A percentile compares a stretch with the other conserved stretches of the same genome.
Evolutionary conservation across 2,329 filamentous ascomycete genomes (phyloP).

Genomic region (Nigrospora sphaerica): DNA sequence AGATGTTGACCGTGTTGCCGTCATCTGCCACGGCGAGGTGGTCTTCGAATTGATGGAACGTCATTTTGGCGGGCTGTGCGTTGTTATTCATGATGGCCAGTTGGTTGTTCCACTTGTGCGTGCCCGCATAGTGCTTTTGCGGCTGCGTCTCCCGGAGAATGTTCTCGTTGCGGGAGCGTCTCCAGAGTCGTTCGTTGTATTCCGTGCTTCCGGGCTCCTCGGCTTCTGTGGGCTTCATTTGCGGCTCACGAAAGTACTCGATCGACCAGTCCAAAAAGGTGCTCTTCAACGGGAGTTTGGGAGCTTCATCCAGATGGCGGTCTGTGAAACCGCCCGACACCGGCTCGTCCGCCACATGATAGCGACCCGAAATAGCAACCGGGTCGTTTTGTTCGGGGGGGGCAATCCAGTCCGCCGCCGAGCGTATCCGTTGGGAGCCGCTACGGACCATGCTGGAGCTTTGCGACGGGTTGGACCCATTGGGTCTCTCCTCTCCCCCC

Average conservation of each 20-base stretch:
- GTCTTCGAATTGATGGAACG: constrained; percentile 96
- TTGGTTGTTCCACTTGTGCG: constrained; percentile 75
- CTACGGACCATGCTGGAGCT: constrained; percentile 27
- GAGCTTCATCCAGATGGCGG: constrained; percentile 50
- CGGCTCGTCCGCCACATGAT: constrained; percentile 71
- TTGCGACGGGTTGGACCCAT: constrained; percentile 16
- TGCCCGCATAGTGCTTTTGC: constrained; percentile 80
- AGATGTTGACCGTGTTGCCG: constrained; percentile 81
- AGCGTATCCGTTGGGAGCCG: constrained; percentile 31
- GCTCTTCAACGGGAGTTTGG: constrained; percentile 69
- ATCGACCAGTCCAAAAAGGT: constrained; percentile 92
- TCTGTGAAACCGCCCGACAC: constrained; percentile 68
- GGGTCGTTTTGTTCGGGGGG: constrained; percentile 73
- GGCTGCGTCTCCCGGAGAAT: constrained; percentile 92
- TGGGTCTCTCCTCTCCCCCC: constrained; percentile 35
- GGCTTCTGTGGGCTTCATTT: constrained; percentile 94
- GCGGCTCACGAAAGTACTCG: constrained; percentile 94
- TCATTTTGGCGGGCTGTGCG: constrained; percentile 85
- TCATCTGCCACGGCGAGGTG: constrained; percentile 92
- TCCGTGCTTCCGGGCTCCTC: constrained; percentile 95
- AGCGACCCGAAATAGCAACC: constrained; percentile 57
- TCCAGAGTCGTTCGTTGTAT: constrained; percentile 93
- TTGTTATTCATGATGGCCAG: constrained; percentile 81
- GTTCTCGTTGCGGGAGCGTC: constrained; percentile 83
- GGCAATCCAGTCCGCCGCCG: constrained; percentile 33